Base-by-base conservation (phyloP, 768 basidiomycete genomes). In the Chalciporus pseudorubinellus region DNA sequence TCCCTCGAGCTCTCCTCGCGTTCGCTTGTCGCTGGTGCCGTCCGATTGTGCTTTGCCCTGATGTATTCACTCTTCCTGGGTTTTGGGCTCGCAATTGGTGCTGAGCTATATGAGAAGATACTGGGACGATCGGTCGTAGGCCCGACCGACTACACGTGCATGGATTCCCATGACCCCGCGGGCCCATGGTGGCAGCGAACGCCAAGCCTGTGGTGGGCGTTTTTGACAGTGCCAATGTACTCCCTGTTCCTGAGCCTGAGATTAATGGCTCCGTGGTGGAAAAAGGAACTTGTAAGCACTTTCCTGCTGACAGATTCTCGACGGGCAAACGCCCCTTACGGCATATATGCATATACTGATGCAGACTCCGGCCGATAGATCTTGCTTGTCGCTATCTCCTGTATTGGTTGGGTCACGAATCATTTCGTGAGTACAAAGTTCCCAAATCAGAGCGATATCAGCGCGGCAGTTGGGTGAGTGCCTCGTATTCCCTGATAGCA, bases 11-110 rank as follows among this genome's bases (percentile, higher is more conserved):
- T 92, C 19, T 81, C 89, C 52, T 86, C 89, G 3, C 80, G 89
- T 16, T 89, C 88, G 55, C 85, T 95, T 60, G 82, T 92, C 26
- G 77, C 89, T 0, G 90, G 92, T n/a, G 85, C 89, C 11, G 90
- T 93, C 28, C 78, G 89, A 34, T 74, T 93, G 14, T 88, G 87
- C 58, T 93, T 88, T 60, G 80, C 88, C 21, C 75, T 89, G 46
- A 77, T 88, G 50, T 94, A 93, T 62, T 84, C 87, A n/a, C 73
- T 85, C 16, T 85, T 85, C 65, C 74, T 87, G 8, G 85, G 87
- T 0, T 90, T 94, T 63, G 92, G 92, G 5, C 80, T 92, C 10
- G 81, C 89, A 0, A 89, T 93, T 41, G 90, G 92, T 4, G 84
- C 82, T 0, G 76, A 87, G 53, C 63, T 87, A 3, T 94, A 82